phyloP scores from a whole-genome alignment of 2,329 filamentous ascomycete species.

The Trichoderma brevicompactum region DNA sequence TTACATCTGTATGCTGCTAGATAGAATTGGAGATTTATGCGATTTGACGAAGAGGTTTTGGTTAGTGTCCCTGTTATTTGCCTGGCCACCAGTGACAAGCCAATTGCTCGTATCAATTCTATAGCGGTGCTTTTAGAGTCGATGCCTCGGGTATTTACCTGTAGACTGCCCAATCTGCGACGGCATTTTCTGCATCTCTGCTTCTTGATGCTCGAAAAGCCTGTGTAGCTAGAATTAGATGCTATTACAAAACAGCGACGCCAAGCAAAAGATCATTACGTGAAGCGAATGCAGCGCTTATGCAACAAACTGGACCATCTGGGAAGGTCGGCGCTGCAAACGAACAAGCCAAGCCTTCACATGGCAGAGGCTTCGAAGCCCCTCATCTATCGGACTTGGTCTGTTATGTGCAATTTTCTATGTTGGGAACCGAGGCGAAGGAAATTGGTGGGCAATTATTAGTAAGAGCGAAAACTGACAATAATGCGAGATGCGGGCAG shows the following conservation, averaged over 20 bases:
- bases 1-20: not conserved
- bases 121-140: not conserved
- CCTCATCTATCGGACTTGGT: not conserved
- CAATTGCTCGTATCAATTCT: not conserved
- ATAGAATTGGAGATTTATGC: not conserved
- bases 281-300: not conserved
- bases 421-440: conserved; percentile 8
- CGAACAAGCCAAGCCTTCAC: conserved; percentile 6
- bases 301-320: not conserved
- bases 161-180: not conserved
- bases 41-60: not conserved
- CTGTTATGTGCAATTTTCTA: not conserved
- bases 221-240: not conserved
- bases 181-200: not conserved
- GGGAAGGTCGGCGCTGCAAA: not conserved
- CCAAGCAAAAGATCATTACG: conserved; percentile 2
- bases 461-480: not conserved
- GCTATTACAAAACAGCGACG: not conserved
- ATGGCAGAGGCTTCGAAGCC: conserved; percentile 5
- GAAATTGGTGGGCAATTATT: not conserved
- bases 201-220: not conserved
- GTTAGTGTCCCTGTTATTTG: not conserved
- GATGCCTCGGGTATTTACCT: not conserved
- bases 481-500: not conserved
- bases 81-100: not conserved